phyloP scores from a whole-genome alignment of 2,329 filamentous ascomycete species.

The Orbilia quercus region DNA sequence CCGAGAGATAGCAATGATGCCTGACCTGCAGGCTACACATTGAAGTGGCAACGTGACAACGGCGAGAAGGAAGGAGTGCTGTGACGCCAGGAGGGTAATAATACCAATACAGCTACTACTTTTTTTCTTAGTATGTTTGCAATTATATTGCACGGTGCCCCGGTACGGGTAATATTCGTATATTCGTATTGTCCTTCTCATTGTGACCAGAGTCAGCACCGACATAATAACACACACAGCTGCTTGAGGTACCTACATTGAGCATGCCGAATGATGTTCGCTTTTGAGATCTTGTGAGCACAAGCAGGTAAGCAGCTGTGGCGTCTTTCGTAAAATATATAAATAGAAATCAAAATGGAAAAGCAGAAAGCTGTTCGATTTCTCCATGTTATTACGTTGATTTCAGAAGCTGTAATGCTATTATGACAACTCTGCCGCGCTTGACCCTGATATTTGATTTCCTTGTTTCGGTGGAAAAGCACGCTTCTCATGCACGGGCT shows the following conservation, averaged over 20 bases:
- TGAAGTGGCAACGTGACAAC: conserved; percentile 46
- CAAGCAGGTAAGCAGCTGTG: conserved; percentile 36
- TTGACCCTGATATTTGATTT: conserved; percentile 48
- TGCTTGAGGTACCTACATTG: no score
- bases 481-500: conserved; percentile 42
- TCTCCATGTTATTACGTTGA: background rate
- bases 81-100: conserved; percentile 30
- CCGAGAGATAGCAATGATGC: conserved; percentile 16
- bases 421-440: conserved; percentile 20
- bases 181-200: conserved; percentile 39
- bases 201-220: background rate
- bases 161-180: no score
- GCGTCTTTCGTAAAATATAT: conserved; percentile 32
- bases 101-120: no score
- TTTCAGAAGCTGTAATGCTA: background rate
- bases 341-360: conserved; percentile 55
- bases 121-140: conserved; percentile 38
- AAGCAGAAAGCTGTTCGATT: background rate
- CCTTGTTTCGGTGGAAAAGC: conserved; percentile 45
- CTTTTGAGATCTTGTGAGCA: background rate
- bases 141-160: conserved; percentile 8
- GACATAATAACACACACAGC: no score
- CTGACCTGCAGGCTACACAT: conserved; percentile 27
- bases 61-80: conserved; percentile 2
- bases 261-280: no score